Percentiles rank a stretch among this genome's conserved stretches.
Evolutionary conservation across 768 basidiomycete genomes (phyloP).

Genomic region (Boletus rex-veris): DNA sequence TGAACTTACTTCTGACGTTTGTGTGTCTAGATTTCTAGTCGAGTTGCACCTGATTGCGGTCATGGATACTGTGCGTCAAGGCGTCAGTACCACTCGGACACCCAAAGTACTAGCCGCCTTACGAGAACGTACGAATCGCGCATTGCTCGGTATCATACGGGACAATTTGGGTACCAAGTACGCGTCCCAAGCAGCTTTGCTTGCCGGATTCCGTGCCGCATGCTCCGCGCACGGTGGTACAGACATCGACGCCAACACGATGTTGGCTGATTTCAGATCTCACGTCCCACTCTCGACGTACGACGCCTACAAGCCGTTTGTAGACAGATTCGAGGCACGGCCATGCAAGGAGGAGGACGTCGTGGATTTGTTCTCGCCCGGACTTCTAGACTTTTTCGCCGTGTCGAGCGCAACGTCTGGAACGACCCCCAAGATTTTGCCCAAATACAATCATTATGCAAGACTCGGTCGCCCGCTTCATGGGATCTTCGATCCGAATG

Average conservation of each 20-base stretch:
- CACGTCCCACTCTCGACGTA: constrained; percentile 8
- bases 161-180: constrained; percentile 11
- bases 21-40: no score
- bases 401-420: constrained; percentile 17
- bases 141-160: constrained; percentile 3
- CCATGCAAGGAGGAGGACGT: constrained; percentile 20
- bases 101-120: background rate
- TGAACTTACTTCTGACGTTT: background rate
- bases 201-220: constrained; percentile 8
- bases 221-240: background rate
- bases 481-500: background rate
- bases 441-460: constrained; percentile 8
- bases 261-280: constrained; percentile 9
- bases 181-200: background rate
- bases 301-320: constrained; percentile 14
- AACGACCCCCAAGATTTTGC: background rate
- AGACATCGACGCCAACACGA: background rate
- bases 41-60: no score
- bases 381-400: constrained; percentile 9
- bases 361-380: constrained; percentile 14
- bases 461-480: background rate
- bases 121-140: background rate
- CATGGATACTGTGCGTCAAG: no score
- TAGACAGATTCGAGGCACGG: constrained; percentile 6
- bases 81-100: no score